Base-by-base conservation (phyloP, 2,329 filamentous ascomycete genomes). In the Claviceps citrina region DNA sequence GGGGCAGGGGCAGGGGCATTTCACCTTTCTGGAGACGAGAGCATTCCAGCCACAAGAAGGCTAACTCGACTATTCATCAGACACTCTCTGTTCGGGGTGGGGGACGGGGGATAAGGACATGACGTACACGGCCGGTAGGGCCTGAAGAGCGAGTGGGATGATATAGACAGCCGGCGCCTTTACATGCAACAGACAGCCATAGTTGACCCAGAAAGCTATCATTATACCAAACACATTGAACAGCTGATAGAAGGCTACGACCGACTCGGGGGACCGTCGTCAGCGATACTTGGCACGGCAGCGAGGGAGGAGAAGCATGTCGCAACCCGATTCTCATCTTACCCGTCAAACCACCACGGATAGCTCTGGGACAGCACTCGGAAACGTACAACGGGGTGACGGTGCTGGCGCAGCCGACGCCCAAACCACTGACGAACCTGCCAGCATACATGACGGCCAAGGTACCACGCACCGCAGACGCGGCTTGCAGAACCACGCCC, bases 391-490 rank as follows among this genome's bases (percentile, higher is more conserved):
- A 43, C 1, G 64, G 63, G 4, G 59, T 62, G 43, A 67, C 41
- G 33, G 61, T 65, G 16, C 65, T 68, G 1, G 66, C 66, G 37
- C 65, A 63, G n/a, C 67, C 67, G 30, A 70, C 64, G 3, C 66
- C 68, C 5, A 71, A 48, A 8, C 68, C 68, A 20, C 64, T 57
- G 18, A 70, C 47, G 37, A 71, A 73, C 53, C 79, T 67, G 36
- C 78, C 79, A 44, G 79, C 63, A 49, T 81, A 84, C 64, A 84
- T 78, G 48, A 68, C 62, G 10, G 68, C 61, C 27, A 83, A 57
- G 36, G 70, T 66, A 5, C 78, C 78, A 3, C 53, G 41, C 10
- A 49, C 50, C 2, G 63, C 65, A n/a, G 75, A 72, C 7, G 68
- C 63, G 36, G 73, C 67, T 57, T 84, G 79, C 50, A 84, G 67